Evolutionary conservation across 1,284 basidiomycete species (phyloP), one percentile per base, ranked within the genome.

Genomic region (Malassezia psittaci): DNA sequence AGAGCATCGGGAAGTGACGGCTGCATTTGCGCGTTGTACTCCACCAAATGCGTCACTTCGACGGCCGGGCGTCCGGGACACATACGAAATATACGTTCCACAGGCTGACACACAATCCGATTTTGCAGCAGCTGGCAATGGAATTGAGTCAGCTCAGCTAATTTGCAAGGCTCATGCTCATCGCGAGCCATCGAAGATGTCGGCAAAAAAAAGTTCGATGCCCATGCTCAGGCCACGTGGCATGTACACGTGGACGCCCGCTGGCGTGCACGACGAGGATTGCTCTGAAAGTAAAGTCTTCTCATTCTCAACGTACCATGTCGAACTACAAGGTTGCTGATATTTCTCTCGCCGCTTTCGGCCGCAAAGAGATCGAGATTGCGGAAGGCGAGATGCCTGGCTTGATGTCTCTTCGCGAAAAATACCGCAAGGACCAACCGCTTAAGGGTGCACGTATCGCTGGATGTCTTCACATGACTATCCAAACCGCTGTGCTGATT

Each of bases 321-420:
- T 61, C 65, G 48, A 67, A 65, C 65, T 67, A 67, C 65, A 67
- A 67, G 65, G 78, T 76, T 64, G 64, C 76, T 86, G 90, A 96
- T 76, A 81, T 94, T 76, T 96, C 90, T 75, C 87, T 96, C 76
- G 91, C 90, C 76, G 87, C 89, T 62, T 91, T 89, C 77, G 88
- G 90, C 79, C 89, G 91, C 79, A 94, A 96, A 81, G 91, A 96
- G 81, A 88, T 96, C 74, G 86, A 93, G 81, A 90, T 96, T 78
- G 90, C 91, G 65, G 90, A 96, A 67, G 64, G 65, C 43, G 71
- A 74, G 62, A 74, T 74, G 71, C 71, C 65, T 61, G 72, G 72
- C 64, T 67, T 72, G 53, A 70, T 73, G 62, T 56, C 63, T 35
- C 64, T 76, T 47, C 72, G 68, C 18, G 40, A 65, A 58, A 70